Base-by-base conservation (phyloP, 768 basidiomycete species). In the Termitomyces sp. region DNA sequence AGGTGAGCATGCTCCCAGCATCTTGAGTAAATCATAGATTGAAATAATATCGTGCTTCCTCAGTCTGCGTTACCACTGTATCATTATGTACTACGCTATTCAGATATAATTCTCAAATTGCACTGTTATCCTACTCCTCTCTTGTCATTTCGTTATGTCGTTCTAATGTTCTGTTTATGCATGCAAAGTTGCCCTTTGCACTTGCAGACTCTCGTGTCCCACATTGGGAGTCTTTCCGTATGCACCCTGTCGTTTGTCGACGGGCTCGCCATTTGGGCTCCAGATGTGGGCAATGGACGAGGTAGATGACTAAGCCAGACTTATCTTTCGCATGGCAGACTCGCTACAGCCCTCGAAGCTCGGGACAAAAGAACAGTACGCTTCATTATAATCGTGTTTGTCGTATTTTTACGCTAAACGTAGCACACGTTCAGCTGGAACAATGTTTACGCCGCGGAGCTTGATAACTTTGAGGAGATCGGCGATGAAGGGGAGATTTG, bases 401-500 rank as follows among this genome's bases (percentile, higher is more conserved):
- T 41, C 25, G 16, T 51, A 49, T 52, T 4, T 17, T 53, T 27
- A 21, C 11, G 19, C 47, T 62, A 47, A 59, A 53, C 31, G 48
- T 27, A 29, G 29, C 53, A 35, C 52, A 42, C 43, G 29, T 44
- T 34, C 61, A 92, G 90, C 68, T 93, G 92, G 92, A 89, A 93
- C 65, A 63, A 75, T 42, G 85, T 89, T 8, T 94, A 93, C 69
- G 74, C 83, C 38, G 75, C 78, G 41, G 92, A 94, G 65, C 71
- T 92, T 32, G 68, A 66, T 37, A 89, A 89, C 64, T 93, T 91
- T 59, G 73, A 83, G 31, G 92, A 91, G 50, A 82, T 84, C 31
- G 86, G 88, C 19, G 90, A 93, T 65, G 90, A 92, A 69, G 92
- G 92, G 35, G 92, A 94, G 70, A 77, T 91, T 25, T 94, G 92